Evolutionary conservation across 208 protist genomes (phyloP).

Genomic region (Trypanosoma cruzi): DNA sequence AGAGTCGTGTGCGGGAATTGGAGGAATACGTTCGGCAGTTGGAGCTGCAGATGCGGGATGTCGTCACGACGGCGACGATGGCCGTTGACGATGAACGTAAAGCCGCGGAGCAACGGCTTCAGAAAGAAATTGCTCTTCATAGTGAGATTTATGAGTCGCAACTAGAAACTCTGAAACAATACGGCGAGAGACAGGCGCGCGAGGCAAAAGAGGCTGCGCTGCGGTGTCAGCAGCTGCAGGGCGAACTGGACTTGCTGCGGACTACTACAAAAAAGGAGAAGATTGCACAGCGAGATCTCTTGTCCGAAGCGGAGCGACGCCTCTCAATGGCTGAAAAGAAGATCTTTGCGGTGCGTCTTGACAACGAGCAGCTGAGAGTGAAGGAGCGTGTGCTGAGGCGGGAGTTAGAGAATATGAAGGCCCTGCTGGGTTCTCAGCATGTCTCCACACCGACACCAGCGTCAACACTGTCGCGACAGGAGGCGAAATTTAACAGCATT

Average conservation of each 20-base stretch:
- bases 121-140: slow-evolving; percentile 2
- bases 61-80: not conserved
- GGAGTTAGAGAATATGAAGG: not conserved
- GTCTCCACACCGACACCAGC: not conserved
- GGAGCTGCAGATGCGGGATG: not conserved
- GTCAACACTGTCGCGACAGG: not conserved
- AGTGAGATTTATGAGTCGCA: not conserved
- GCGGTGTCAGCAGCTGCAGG: not conserved
- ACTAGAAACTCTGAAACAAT: not conserved
- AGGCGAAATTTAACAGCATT: not conserved
- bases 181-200: not conserved
- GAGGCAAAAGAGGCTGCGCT: not conserved
- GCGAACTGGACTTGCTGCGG: not conserved
- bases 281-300: not conserved
- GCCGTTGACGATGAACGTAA: slow-evolving; percentile 1
- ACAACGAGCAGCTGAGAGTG: slow-evolving; percentile 14
- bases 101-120: not conserved
- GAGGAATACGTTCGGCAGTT: not conserved
- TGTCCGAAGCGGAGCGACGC: not conserved
- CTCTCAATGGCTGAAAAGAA: not conserved
- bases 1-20: not conserved
- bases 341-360: slow-evolving; percentile 1
- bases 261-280: not conserved
- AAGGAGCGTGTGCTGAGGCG: slow-evolving; percentile 6
- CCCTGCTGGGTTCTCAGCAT: not conserved